A percentile compares a stretch with the other conserved stretches of the same genome.
Evolutionary conservation across 2,329 filamentous ascomycete species (phyloP).

Genomic region (Fusarium verrucosum): DNA sequence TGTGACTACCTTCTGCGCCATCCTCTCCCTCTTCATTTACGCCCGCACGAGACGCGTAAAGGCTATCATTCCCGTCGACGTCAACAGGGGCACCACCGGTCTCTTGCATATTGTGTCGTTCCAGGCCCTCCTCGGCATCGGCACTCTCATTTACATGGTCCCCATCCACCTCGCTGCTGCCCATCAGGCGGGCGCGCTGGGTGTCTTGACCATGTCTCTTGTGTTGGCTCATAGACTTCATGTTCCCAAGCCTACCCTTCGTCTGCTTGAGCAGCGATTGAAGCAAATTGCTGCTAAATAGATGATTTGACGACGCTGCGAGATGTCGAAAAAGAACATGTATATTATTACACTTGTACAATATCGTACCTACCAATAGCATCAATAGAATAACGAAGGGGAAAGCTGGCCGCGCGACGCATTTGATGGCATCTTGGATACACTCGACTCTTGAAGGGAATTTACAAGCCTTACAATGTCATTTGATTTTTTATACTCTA

Average conservation of each 20-base stretch:
- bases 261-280: constrained; percentile 64
- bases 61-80: constrained; percentile 68
- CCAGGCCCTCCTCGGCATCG: constrained; percentile 88
- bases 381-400: constrained; percentile 25
- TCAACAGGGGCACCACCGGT: constrained; percentile 75
- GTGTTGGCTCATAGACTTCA: constrained; percentile 82
- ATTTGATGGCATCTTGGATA: constrained; percentile 16
- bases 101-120: constrained; percentile 83
- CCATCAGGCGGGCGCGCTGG: constrained; percentile 91
- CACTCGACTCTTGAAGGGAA: constrained; percentile 32
- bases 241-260: constrained; percentile 72
- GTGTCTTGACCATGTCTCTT: constrained; percentile 82
- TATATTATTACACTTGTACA: constrained; percentile 41
- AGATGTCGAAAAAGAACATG: constrained; percentile 26
- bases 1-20: constrained; percentile 83
- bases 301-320: constrained; percentile 23
- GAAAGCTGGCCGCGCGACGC: constrained; percentile 3
- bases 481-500: constrained; percentile 26
- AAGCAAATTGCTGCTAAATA: constrained; percentile 44
- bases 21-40: constrained; percentile 84
- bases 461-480: constrained; percentile 19
- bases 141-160: constrained; percentile 92
- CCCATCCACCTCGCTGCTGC: constrained; percentile 87
- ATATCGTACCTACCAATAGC: constrained; percentile 36
- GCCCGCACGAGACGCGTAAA: constrained; percentile 70